Evolutionary conservation across 2,329 filamentous ascomycete genomes (phyloP).

Genomic region (Penicillium verrucosum): DNA sequence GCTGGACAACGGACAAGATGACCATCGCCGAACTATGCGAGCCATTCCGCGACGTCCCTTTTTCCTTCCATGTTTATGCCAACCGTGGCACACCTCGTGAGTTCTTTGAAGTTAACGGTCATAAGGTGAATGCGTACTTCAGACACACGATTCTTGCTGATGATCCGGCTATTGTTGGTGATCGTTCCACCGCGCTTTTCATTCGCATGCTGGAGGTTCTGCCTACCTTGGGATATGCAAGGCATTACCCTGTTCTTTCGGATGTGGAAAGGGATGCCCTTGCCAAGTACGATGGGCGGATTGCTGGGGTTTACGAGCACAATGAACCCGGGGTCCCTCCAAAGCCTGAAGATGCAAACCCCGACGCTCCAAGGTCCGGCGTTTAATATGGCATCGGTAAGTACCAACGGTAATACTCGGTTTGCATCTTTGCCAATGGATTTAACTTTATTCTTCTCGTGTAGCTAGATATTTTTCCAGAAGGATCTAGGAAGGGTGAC

Average conservation of each 20-base stretch:
- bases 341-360: background rate
- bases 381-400: background rate
- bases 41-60: background rate
- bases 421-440: background rate
- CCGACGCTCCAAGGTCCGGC: background rate
- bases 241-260: background rate
- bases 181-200: background rate
- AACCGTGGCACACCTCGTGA: background rate
- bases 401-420: background rate
- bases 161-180: background rate
- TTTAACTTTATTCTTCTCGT: background rate
- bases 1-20: background rate
- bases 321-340: background rate
- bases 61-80: constrained; percentile 3
- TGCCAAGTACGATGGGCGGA: background rate
- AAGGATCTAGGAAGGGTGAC: background rate
- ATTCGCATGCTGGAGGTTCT: constrained; percentile 2
- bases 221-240: background rate
- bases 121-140: background rate
- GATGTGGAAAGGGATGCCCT: background rate
- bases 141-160: background rate
- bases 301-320: background rate
- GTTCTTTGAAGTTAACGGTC: constrained; percentile 2
- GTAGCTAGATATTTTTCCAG: background rate
- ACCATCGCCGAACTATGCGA: background rate